Evolutionary conservation across 352 stramenopile genomes (phyloP), one percentile per base, ranked within the genome.

Genomic region (Pythium utonaiense): DNA sequence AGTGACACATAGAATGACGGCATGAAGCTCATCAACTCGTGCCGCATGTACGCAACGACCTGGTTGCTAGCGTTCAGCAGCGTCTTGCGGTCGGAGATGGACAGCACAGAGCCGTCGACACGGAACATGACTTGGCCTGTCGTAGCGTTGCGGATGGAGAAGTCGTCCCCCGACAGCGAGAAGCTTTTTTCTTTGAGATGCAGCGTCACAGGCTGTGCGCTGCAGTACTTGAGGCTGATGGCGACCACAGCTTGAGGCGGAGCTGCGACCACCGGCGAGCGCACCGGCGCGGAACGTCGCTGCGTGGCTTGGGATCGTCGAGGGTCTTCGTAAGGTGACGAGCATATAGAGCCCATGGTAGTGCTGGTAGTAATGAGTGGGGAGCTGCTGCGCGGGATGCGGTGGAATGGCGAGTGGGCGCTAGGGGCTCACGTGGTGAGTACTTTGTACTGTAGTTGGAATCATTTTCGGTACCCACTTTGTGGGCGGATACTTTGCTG

Each of bases 131-230:
- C 3, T 5, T 10, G 19, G 8, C 30, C 40, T 1, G 59, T 72
- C 27, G 38, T 28, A 10, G 52, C 56, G 8, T 75, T 64, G 4
- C 45, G 48, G 48, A 75, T 65, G 2, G 40, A 36, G 30, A 72
- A 75, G 31, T 60, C 42, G 51, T 75, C 59, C 14, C 55, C 60
- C 1, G 59, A 71, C 12, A 62, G 22, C 17, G 60, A 62, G n/a
- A 24, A 69, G 14, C 45, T 30, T 38, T 68, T 66, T 28, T 73
- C 50, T 36, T 60, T 59, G 16, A 75, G 14, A 31, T 67, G 63
- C 14, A 75, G 52, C 36, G 64, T 71, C 6, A 72, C 56, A 0
- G 56, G 50, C 0, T 1, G 19, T 1, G 30, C 14, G 28, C 33
- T 30, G 31, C 56, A 66, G 17, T 63, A 70, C 36, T 16, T n/a